phyloP scores from a whole-genome alignment of 2,329 filamentous ascomycete genomes.

The Onygenales sp. region DNA sequence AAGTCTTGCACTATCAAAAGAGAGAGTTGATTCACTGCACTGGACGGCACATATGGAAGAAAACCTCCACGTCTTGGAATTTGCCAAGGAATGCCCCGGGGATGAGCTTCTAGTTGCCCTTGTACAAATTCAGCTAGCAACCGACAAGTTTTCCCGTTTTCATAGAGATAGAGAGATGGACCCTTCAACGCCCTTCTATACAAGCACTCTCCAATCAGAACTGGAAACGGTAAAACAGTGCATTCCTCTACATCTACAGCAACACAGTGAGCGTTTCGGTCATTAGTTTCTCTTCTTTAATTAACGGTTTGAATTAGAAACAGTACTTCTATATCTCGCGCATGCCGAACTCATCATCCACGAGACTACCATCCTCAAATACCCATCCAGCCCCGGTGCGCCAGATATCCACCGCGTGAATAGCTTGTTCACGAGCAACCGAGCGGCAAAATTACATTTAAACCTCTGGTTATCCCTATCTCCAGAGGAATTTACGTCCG shows the following conservation, averaged over 20 bases:
- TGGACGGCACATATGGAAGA: slow-evolving; percentile 3
- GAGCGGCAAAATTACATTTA: slow-evolving; percentile 16
- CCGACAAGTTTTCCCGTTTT: background rate
- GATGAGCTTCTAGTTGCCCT: background rate
- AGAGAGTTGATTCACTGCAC: slow-evolving; percentile 21
- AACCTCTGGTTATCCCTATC: slow-evolving; percentile 12
- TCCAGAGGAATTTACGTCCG: slow-evolving; percentile 8
- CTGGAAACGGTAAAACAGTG: slow-evolving; percentile 13
- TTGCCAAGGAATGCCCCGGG: background rate
- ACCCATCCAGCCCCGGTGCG: background rate
- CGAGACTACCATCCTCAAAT: background rate
- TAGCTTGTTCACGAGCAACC: slow-evolving; percentile 14
- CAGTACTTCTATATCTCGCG: background rate
- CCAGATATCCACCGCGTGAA: slow-evolving; percentile 15
- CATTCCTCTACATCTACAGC: slow-evolving; percentile 13
- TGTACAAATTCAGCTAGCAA: background rate
- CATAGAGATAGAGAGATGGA: background rate
- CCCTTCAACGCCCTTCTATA: background rate
- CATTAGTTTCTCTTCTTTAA: slow-evolving; percentile 8
- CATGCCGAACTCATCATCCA: background rate
- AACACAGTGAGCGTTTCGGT: slow-evolving; percentile 13
- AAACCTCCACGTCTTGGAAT: slow-evolving; percentile 1
- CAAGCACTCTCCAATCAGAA: slow-evolving; percentile 11
- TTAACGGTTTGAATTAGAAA: background rate
- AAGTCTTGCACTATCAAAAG: slow-evolving; percentile 31